A percentile compares a stretch with the other conserved stretches of the same genome.
These are phyloP conservation scores for Aspergillus quadricinctus DNA, from an alignment of 2,329 filamentous ascomycete genomes.

Conservation along the genomic window DNA sequence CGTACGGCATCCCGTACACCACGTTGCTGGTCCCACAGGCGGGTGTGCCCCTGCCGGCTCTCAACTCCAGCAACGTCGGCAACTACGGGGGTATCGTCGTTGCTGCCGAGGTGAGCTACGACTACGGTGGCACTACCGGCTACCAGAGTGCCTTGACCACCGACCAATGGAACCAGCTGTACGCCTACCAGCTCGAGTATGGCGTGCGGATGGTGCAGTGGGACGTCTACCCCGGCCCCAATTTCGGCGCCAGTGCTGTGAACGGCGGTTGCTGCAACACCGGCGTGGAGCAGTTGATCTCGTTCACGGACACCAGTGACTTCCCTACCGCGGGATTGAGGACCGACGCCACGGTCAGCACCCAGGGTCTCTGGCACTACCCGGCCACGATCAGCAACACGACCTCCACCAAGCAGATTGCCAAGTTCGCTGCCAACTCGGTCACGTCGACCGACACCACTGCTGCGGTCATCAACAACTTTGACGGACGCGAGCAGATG, in stretches of 20 bases:
- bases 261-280: constrained; percentile 45
- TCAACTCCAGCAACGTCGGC: constrained; percentile 49
- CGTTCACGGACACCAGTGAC: constrained; percentile 50
- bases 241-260: constrained; percentile 44
- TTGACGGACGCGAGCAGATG: constrained; percentile 57
- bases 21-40: constrained; percentile 51
- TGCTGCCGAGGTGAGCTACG: constrained; percentile 52
- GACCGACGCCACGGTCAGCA: constrained; percentile 46
- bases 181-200: constrained; percentile 55
- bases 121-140: constrained; percentile 40
- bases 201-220: constrained; percentile 59
- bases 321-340: constrained; percentile 55
- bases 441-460: constrained; percentile 38
- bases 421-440: constrained; percentile 48
- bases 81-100: constrained; percentile 59
- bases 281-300: constrained; percentile 50
- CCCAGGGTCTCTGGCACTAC: constrained; percentile 55
- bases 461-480: constrained; percentile 58
- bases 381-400: constrained; percentile 53
- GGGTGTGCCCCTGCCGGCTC: constrained; percentile 48
- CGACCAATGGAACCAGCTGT: constrained; percentile 54
- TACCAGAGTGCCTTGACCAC: constrained; percentile 53
- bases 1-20: constrained; percentile 58
- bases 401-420: constrained; percentile 52
- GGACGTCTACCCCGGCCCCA: constrained; percentile 52